Evolutionary conservation across 345 rosid species (phyloP), one percentile per base, ranked within the genome.

Genomic region (Leavenworthia alabamica): DNA sequence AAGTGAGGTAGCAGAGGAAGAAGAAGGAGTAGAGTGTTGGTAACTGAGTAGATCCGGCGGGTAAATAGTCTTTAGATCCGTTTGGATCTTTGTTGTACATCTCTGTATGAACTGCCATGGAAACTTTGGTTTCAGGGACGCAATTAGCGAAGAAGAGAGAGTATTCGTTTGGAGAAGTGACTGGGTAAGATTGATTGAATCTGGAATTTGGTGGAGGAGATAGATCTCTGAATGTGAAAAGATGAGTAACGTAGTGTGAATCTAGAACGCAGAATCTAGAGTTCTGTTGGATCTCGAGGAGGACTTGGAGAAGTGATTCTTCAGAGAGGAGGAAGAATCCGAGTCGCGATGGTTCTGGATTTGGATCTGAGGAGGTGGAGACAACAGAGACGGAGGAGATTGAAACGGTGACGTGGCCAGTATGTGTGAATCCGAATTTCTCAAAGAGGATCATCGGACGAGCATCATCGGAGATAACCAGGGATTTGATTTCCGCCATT

Each of bases 361-460:
- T 76, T 8, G 87, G 76, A 20, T 75, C 31, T 52, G 68, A 36
- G 81, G 73, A 7, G 5, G 94, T 44, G 70, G 88, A 74, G 22
- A 79, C 60, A 12, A 89, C 94, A 10, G 78, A 70, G 67, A 93
- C 97, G 53, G 83, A 71, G 65, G 85, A 76, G 56, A 89, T 80
- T 7, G 85, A 45, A 63, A 93, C 71, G 29, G 69, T 44, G 31
- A 86, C 96, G 70, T 78, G 90, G 55, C 99, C 99, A 22, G 82
- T 75, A 61, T 57, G 86, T 2, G 99, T 87, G 86, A 93, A 89
- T 10, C 95, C 97, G 81, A 93, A 90, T 45, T 86, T 89, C 72
- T 93, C 97, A 74, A 93, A 87, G 70, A 90, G 92, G 73, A 93
- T 93, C 95, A 86, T 84, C 28, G 99, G 76, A 19, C 99, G 96